Base-by-base conservation (phyloP, 2,329 filamentous ascomycete species). In the Daldinia eschscholtzii region DNA sequence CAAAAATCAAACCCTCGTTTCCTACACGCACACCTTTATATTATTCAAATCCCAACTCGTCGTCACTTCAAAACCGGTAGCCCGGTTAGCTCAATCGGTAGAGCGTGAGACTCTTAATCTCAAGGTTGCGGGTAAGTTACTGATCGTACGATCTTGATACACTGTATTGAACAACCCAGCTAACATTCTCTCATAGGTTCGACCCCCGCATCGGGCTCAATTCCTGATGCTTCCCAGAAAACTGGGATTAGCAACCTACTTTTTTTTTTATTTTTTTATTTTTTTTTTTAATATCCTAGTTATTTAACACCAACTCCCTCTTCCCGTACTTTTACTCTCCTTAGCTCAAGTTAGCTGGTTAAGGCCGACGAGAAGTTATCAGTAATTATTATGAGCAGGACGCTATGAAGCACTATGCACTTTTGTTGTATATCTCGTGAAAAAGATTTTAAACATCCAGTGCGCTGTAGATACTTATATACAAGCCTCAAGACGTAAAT, bases 81-180 rank as follows among this genome's bases (percentile, higher is more conserved):
- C 84, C 84, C 81, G 84, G 85, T 83, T 89, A 88, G 86, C 86
- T 88, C 86, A 89, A 88, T 89, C 86, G 86, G 86, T 90, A 90
- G 88, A 90, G 88, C 88, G 88, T 90, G 85, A 89, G 88, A 90
- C 88, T 90, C 88, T 84, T 84, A 83, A 85, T 87, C 75, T 77
- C 74, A 77, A 77, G 74, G 75, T 75, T 76, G 75, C 74, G 75
- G 75, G 57, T 60, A 56, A 59, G 62, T 60, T 23, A 23, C 20
- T 23, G 20, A 23, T 53, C 6, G 18, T 30, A 39, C 15, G 20
- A 23, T 23, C 20, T 23, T 23, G 20, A 23, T 23, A 23, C 20
- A 23, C 20, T 23, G 20, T 23, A 23, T 23, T 23, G 20, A 23
- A 20, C 41, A 10, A 10, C 9, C 41, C 20, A 23, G 48, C 48